Percentiles rank a stretch among this genome's conserved stretches.
phyloP scores from a whole-genome alignment of 768 basidiomycete genomes.

The Tulasnella sp. region DNA sequence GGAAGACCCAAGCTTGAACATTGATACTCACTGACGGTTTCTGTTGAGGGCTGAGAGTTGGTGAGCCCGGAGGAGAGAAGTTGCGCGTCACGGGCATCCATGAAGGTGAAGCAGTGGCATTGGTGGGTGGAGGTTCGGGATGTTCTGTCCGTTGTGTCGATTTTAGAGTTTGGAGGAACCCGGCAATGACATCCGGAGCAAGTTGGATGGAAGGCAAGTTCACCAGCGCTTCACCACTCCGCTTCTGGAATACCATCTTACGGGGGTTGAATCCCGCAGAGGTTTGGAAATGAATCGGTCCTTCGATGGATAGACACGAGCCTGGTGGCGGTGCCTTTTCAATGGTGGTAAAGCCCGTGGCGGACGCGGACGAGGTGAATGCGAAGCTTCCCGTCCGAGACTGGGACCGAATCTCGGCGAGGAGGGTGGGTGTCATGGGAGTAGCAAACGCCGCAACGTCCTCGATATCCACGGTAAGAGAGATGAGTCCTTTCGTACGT shows the following conservation, averaged over 20 bases:
- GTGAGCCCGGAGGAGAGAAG: conserved; percentile 10
- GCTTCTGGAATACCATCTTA: conserved; percentile 39
- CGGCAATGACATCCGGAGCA: conserved; percentile 34
- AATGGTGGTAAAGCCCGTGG: background rate
- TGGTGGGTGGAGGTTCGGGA: background rate
- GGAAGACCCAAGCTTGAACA: background rate
- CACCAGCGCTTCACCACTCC: conserved; percentile 38
- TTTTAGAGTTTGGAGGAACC: conserved; percentile 22
- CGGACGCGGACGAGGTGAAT: background rate
- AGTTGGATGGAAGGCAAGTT: conserved; percentile 37
- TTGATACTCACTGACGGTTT: background rate
- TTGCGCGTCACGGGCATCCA: background rate
- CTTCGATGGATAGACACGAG: conserved; percentile 37
- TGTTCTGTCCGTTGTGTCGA: background rate
- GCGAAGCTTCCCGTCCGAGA: background rate
- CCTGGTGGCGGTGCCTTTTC: background rate
- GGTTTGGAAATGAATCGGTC: conserved; percentile 34
- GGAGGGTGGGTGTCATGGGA: background rate
- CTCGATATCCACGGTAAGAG: conserved; percentile 37
- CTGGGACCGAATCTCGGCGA: background rate
- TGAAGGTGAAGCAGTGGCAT: no score
- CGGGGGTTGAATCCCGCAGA: conserved; percentile 48
- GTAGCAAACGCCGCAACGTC: conserved; percentile 24
- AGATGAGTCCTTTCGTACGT: conserved; percentile 38
- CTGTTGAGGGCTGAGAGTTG: background rate